Base-by-base conservation (phyloP, 257 asterid genomes). In the Primulina eburnea region DNA sequence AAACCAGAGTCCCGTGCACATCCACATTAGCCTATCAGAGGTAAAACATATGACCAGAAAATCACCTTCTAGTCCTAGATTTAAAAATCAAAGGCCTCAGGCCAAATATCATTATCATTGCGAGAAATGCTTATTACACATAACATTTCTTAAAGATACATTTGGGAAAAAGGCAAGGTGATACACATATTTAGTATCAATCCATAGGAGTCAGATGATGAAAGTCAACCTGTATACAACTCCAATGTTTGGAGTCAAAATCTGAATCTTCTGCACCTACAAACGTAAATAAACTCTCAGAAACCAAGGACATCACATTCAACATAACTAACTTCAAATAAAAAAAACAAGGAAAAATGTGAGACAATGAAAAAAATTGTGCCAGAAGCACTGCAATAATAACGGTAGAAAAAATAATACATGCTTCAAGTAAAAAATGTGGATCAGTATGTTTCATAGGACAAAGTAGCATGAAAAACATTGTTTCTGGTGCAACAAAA, bases 221-320 rank as follows among this genome's bases (percentile, higher is more conserved):
- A 33, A 57, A 56, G 67, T 26, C 57, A 82, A 94, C 99, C 99
- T 94, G 90, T 94, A 94, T 34, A 91, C 98, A 74, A 94, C 98
- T 78, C 99, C 99, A 73, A 94, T 88, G 73, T 91, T 94, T 37
- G 98, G 91, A 21, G 98, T 94, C 93, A 94, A 80, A 74, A 68
- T 77, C 86, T 94, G 99, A 77, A 94, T 91, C 92, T 94, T 94
- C 74, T 94, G 96, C 79, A 94, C 92, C 99, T 94, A 92, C 75
- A 77, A 75, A 18, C 55, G 58, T 26, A 68, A 38, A 53, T 16
- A 21, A 52, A 50, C 12, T 53, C 63, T 71, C 62, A 32, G 65
- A 52, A 72, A 69, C 14, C 65, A 47, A 52, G 40, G 9, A 5
- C 1, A 50, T 9, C 21, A n/a, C 18, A 6, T 32, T 21, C 18